phyloP scores from a whole-genome alignment of 495 filamentous ascomycete species.

The Durotheca rogersii region DNA sequence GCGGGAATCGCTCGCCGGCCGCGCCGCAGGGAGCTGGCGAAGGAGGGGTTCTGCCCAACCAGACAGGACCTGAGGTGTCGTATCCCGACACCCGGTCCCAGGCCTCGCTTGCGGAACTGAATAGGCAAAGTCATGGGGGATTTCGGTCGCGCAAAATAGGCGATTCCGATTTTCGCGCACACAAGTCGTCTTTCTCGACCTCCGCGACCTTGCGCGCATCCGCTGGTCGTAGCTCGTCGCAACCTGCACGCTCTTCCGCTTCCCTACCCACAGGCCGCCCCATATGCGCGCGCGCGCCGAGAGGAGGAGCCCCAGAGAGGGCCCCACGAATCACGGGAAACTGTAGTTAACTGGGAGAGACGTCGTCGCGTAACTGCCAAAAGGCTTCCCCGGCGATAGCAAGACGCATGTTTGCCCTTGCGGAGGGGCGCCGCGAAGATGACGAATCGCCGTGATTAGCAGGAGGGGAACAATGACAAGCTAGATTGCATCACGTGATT shows the following conservation, averaged over 20 bases:
- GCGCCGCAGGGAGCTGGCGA: constrained; percentile 35
- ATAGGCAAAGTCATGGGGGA: constrained; percentile 2
- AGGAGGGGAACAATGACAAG: not conserved
- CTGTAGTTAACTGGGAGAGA: not conserved
- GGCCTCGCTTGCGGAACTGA: constrained; percentile 4
- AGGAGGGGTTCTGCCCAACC: constrained; percentile 36
- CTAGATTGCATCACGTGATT: constrained; percentile 19
- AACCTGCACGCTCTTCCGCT: not conserved
- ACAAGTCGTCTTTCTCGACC: constrained; percentile 3
- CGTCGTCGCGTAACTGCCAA: constrained; percentile 13
- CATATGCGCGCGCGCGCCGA: no score
- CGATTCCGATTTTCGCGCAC: constrained; percentile 6
- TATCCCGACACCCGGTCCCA: constrained; percentile 21
- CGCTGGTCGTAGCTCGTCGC: constrained; percentile 1
- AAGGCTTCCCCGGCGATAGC: not conserved
- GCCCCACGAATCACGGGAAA: constrained; percentile 1
- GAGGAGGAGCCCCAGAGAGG: constrained; percentile 14
- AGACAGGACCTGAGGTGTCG: constrained; percentile 27
- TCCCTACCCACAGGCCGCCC: no score
- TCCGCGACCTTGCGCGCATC: constrained; percentile 9
- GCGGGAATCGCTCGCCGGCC: constrained; percentile 1
- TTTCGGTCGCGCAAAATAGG: constrained; percentile 8
- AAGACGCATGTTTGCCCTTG: not conserved
- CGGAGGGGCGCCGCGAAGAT: constrained; percentile 3
- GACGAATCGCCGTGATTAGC: not conserved